Percentiles rank a stretch among this genome's conserved stretches.
phyloP scores from a whole-genome alignment of 2,329 filamentous ascomycete genomes.

The Penicillium concentricum region DNA sequence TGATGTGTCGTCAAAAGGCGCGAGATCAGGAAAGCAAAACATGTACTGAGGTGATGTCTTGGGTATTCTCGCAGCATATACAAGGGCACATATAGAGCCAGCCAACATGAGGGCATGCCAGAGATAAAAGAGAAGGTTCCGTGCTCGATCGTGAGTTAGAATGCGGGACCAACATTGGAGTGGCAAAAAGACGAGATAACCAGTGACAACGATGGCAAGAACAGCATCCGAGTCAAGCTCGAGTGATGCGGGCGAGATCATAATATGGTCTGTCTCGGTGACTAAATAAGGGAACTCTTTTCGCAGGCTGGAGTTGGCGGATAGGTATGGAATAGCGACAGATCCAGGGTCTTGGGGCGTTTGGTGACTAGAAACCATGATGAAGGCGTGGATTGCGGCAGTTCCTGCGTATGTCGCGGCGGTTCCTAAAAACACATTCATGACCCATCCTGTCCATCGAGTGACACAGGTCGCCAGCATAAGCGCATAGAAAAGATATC shows the following conservation, averaged over 20 bases:
- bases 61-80: constrained; percentile 22
- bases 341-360: constrained; percentile 7
- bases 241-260: constrained; percentile 29
- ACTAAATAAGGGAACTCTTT: constrained; percentile 22
- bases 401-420: constrained; percentile 35
- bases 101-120: constrained; percentile 36
- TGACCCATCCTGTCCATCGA: constrained; percentile 33
- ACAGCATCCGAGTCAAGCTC: constrained; percentile 36
- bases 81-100: constrained; percentile 29
- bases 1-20: constrained; percentile 19
- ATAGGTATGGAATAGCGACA: constrained; percentile 26
- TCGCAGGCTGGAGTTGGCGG: constrained; percentile 14
- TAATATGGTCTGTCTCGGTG: constrained; percentile 17
- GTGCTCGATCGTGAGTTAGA: constrained; percentile 26
- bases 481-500: constrained; percentile 35
- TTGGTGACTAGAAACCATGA: constrained; percentile 25
- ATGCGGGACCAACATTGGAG: constrained; percentile 35
- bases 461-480: constrained; percentile 29
- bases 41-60: constrained; percentile 28
- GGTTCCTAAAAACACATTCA: constrained; percentile 32
- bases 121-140: constrained; percentile 28
- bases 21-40: constrained; percentile 31
- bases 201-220: constrained; percentile 34
- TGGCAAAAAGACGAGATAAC: constrained; percentile 35
- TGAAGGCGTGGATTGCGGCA: constrained; percentile 34